A percentile compares a stretch with the other conserved stretches of the same genome.
Evolutionary conservation across 2,329 filamentous ascomycete species (phyloP).

Genomic region (Tothia fuscella): DNA sequence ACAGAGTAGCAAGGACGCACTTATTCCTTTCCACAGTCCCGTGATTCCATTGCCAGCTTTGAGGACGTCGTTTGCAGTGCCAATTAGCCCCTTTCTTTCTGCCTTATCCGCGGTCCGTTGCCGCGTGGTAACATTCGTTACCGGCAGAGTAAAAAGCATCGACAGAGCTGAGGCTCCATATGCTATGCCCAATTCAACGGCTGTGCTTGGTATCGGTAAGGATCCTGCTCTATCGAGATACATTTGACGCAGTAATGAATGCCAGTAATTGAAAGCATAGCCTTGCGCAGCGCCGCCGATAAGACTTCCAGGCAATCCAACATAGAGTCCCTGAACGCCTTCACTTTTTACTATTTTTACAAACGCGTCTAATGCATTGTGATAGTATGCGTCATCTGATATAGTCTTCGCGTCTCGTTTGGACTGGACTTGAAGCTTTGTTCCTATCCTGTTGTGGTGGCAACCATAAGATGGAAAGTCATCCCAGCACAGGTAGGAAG

Average conservation of each 20-base stretch:
- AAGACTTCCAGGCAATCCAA: conserved; percentile 4
- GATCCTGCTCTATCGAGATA: background rate
- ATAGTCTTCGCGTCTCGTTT: background rate
- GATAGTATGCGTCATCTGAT: conserved; percentile 6
- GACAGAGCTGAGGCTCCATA: background rate
- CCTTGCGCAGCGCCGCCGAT: conserved; percentile 3
- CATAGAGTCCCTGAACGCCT: conserved; percentile 2
- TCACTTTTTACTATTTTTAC: conserved; percentile 1
- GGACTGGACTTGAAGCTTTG: conserved; percentile 7
- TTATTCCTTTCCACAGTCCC: conserved; percentile 4
- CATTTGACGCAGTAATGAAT: conserved; percentile 4
- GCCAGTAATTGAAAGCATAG: conserved; percentile 9
- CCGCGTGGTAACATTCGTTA: conserved; percentile 1
- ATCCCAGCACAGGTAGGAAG: background rate
- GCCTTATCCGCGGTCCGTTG: background rate
- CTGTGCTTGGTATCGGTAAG: background rate
- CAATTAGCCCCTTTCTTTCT: conserved; percentile 4
- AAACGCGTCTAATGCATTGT: background rate
- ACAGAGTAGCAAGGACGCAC: background rate
- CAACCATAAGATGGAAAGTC: background rate
- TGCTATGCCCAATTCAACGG: background rate
- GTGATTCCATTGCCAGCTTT: background rate
- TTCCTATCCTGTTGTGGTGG: background rate
- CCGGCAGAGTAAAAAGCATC: background rate
- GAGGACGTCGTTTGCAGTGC: conserved; percentile 3